Percentiles rank a stretch among this genome's conserved stretches.
Conservation (phyloP, 176 grass and related monocot species). For the Aechmea fasciata region DNA sequence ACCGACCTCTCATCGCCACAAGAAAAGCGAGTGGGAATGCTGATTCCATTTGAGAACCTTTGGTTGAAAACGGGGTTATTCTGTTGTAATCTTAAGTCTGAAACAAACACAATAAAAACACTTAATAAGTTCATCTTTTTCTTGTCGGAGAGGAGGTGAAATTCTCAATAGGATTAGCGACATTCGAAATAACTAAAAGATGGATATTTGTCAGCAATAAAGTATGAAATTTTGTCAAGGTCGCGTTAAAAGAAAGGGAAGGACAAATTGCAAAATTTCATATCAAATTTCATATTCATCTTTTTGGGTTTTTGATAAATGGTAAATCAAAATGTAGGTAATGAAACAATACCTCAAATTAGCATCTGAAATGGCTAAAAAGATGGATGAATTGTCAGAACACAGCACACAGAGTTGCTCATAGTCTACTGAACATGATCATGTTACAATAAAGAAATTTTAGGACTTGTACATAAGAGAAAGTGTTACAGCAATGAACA, state of each 20-base stretch:
- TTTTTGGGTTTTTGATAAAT: no score
- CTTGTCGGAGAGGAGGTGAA: constrained; percentile 6
- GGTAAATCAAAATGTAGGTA: not conserved
- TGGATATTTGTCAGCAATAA: not conserved
- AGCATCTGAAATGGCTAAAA: not conserved
- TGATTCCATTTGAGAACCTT: constrained; percentile 18
- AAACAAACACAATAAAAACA: constrained; percentile 8
- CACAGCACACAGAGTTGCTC: not conserved
- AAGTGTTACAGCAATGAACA: no score
- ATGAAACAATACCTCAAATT: not conserved
- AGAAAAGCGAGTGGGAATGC: constrained; percentile 11
- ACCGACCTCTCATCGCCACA: constrained; percentile 33
- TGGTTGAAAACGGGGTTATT: constrained; percentile 20
- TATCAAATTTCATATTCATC: no score
- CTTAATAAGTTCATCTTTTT: not conserved
- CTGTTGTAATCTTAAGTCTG: constrained; percentile 49
- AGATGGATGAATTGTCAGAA: not conserved
- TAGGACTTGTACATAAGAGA: no score
- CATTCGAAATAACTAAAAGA: not conserved
- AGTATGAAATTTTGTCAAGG: constrained; percentile 4
- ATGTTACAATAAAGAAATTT: not conserved
- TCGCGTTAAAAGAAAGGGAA: not conserved
- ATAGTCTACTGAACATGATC: not conserved
- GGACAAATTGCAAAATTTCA: not conserved
- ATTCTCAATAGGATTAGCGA: constrained; percentile 5